Conservation (phyloP, 768 basidiomycete genomes). For the Pleurotus giganteus region DNA sequence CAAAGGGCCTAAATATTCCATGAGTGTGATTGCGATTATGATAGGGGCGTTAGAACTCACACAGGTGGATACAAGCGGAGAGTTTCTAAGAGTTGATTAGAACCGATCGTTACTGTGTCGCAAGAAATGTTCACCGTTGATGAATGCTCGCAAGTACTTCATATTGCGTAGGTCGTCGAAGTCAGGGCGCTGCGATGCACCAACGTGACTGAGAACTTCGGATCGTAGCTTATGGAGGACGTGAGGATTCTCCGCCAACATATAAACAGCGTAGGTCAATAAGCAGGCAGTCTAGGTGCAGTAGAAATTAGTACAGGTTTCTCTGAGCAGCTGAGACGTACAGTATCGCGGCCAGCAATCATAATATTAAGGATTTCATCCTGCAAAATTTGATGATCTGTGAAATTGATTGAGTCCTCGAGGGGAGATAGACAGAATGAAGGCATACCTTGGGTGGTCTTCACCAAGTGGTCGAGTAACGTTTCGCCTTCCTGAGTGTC, state of each 20-base stretch:
- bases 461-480: constrained; percentile 47
- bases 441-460: constrained; percentile 46
- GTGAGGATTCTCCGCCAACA: constrained; percentile 50
- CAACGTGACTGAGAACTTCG: constrained; percentile 48
- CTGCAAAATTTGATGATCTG: constrained; percentile 38
- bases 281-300: constrained; percentile 40
- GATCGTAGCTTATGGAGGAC: constrained; percentile 43
- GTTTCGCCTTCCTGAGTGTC: constrained; percentile 37
- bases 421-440: constrained; percentile 1
- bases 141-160: constrained; percentile 57
- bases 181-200: constrained; percentile 40
- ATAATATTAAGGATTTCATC: constrained; percentile 53
- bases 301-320: too few relatives aligned
- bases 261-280: constrained; percentile 53
- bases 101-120: too few relatives aligned
- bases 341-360: constrained; percentile 58
- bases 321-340: too few relatives aligned
- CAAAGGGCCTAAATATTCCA: constrained; percentile 29
- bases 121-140: constrained; percentile 56
- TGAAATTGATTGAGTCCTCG: background rate
- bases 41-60: constrained; percentile 22
- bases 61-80: constrained; percentile 53
- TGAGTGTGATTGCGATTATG: background rate
- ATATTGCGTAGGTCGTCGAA: constrained; percentile 55
- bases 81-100: constrained; percentile 36